Percentiles rank a stretch among this genome's conserved stretches.
These are phyloP conservation scores for Erysimum cheiranthoides DNA, from an alignment of 345 rosid genomes.

Conservation along the genomic window DNA sequence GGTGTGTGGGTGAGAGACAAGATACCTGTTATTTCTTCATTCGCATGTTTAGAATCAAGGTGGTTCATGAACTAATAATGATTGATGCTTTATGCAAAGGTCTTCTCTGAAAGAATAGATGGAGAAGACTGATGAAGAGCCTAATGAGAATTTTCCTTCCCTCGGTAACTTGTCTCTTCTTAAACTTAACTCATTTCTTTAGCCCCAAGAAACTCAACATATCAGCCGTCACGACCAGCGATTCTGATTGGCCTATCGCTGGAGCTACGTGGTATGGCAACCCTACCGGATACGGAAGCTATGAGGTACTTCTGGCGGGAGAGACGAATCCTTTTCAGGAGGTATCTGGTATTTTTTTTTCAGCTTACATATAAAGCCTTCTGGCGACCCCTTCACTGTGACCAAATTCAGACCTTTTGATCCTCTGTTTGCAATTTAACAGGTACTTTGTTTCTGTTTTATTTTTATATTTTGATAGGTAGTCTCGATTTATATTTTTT, in stretches of 20 bases:
- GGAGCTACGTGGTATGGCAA: constrained; percentile 67
- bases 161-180: constrained; percentile 37
- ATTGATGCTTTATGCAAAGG: constrained; percentile 65
- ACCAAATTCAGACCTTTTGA: neutral
- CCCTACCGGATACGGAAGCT: constrained; percentile 56
- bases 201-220: constrained; percentile 48
- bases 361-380: constrained; percentile 21
- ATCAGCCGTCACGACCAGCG: constrained; percentile 12
- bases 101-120: constrained; percentile 65
- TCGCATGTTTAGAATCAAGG: neutral
- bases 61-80: constrained; percentile 8
- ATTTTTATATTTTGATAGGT: constrained; percentile 13
- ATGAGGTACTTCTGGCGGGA: no score
- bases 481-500: no score
- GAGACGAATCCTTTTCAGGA: no score
- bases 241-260: constrained; percentile 53
- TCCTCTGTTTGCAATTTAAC: constrained; percentile 12
- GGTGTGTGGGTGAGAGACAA: neutral
- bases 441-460: constrained; percentile 6
- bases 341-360: no score
- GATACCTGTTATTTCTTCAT: neutral
- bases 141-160: constrained; percentile 56
- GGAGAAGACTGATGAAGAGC: constrained; percentile 60
- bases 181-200: constrained; percentile 47
- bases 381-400: neutral